Evolutionary conservation across 2,329 filamentous ascomycete genomes (phyloP), one percentile per base, ranked within the genome.

Genomic region (Exophiala aquamarina): DNA sequence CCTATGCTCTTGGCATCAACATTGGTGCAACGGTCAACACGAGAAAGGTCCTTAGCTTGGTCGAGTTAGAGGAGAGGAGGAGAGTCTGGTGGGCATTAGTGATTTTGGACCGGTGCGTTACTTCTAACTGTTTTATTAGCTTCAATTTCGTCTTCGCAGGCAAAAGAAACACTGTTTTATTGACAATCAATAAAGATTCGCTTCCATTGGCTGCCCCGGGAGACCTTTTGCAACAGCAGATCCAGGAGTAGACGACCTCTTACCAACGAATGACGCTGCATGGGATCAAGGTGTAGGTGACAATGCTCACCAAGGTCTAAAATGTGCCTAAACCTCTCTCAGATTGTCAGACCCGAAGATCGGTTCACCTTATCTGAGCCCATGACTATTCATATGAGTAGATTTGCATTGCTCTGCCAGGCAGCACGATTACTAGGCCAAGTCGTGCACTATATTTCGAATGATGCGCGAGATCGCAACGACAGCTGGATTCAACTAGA

Each of bases 31-130:
- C 31, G 10, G n/a, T 18, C 21, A 47, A 29, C 17, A 33, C 29
- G 26, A 44, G 32, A 13, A 44, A 32, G 44, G 46, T 42, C 11
- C 34, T 51, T 23, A 55, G 50, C n/a, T 50, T 56, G 46, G 49
- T 58, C 15, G 55, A 59, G 19, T 41, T 54, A 5, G 61, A 63
- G 34, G 61, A 63, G 41, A 44, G 50, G 38, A 53, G 53, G 23
- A 56, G 61, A 17, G 50, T 54, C 2, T 63, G 60, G 60, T 63
- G 61, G 59, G 57, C 58, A 18, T 46, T 63, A 34, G 23, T 63
- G 2, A 60, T 62, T 19, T 37, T 63, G 14, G 56, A 57, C 38
- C 54, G 65, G 62, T 64, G 52, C 11, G 48, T 53, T 8, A n/a
- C 6, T 26, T 26, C 6, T 26, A 11, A 26, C 11, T 11, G 23